Evolutionary conservation across 345 rosid genomes (phyloP).

Genomic region (Ceriops decandra): DNA sequence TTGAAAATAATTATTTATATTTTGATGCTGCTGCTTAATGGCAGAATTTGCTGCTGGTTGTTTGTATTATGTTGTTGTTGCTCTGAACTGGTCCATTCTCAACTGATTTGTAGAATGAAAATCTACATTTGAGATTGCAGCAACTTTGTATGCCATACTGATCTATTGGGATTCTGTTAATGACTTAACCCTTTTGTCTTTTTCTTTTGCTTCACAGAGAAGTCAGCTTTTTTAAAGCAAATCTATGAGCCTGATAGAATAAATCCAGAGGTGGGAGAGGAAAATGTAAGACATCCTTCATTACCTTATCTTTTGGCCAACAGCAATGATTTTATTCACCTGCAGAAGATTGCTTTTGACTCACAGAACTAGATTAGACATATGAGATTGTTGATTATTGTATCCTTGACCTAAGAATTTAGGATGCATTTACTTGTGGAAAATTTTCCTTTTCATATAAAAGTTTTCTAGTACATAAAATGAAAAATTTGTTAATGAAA

Average conservation of each 20-base stretch:
- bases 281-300: conserved; percentile 43
- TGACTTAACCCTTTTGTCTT: neutral
- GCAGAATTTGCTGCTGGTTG: neutral
- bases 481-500: too few species aligned
- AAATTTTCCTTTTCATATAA: too few species aligned
- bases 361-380: neutral
- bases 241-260: conserved; percentile 24
- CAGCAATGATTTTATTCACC: neutral
- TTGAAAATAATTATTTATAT: too few species aligned
- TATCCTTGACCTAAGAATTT: too few species aligned
- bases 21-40: neutral
- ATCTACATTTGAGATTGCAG: neutral
- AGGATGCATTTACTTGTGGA: too few species aligned
- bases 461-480: too few species aligned
- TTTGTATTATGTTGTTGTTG: neutral
- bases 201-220: conserved; percentile 30
- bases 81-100: neutral
- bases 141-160: neutral
- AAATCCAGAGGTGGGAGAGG: conserved; percentile 41
- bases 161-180: neutral
- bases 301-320: neutral
- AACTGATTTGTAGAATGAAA: neutral
- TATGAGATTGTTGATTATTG: too few species aligned
- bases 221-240: conserved; percentile 35
- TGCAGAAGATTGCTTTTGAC: neutral